These are phyloP conservation scores for Crepidotus sp. DNA, from an alignment of 1,284 basidiomycete genomes.

Conservation along the genomic window DNA sequence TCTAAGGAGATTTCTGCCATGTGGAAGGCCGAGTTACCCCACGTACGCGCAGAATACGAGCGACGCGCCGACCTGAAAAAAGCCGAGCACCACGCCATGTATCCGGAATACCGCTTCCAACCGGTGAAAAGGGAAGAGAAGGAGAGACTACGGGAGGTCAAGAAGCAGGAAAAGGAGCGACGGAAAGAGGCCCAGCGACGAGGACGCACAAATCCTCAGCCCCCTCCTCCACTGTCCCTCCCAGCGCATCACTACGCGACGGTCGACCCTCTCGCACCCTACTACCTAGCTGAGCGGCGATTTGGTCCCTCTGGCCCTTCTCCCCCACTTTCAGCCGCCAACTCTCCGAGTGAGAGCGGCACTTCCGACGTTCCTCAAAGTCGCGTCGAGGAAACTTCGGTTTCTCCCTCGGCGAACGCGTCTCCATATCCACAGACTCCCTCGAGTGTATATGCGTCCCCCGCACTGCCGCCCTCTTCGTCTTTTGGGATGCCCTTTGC, in stretches of 20 bases:
- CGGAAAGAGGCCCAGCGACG: slow-evolving; percentile 24
- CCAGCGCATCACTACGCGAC: slow-evolving; percentile 12
- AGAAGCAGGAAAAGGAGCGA: slow-evolving; percentile 34
- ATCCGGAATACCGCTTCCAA: slow-evolving; percentile 68
- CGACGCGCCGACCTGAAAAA: slow-evolving; percentile 60
- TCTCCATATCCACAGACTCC: slow-evolving; percentile 17
- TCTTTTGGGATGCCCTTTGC: slow-evolving; percentile 6
- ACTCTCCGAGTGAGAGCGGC: slow-evolving; percentile 25
- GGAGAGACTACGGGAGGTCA: slow-evolving; percentile 37
- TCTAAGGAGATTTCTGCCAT: slow-evolving; percentile 60
- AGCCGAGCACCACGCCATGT: slow-evolving; percentile 50
- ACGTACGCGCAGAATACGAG: slow-evolving; percentile 57
- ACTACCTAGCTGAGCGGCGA: slow-evolving; percentile 21
- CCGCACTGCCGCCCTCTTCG: slow-evolving; percentile 9
- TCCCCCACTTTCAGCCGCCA: slow-evolving; percentile 33
- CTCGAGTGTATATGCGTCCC: slow-evolving; percentile 12
- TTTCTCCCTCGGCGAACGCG: slow-evolving; percentile 5
- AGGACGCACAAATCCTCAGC: slow-evolving; percentile 16
- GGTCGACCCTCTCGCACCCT: slow-evolving; percentile 16
- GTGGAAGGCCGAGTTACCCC: slow-evolving; percentile 58
- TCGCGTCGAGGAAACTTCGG: slow-evolving; percentile 11
- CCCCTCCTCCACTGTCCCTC: slow-evolving; percentile 9
- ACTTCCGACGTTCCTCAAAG: slow-evolving; percentile 10
- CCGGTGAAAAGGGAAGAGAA: slow-evolving; percentile 63
- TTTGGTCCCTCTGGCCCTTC: slow-evolving; percentile 32